Percentiles rank a stretch among this genome's conserved stretches.
Evolutionary conservation across 106 monocot species (phyloP).

Genomic region (Cymbidium sinense): DNA sequence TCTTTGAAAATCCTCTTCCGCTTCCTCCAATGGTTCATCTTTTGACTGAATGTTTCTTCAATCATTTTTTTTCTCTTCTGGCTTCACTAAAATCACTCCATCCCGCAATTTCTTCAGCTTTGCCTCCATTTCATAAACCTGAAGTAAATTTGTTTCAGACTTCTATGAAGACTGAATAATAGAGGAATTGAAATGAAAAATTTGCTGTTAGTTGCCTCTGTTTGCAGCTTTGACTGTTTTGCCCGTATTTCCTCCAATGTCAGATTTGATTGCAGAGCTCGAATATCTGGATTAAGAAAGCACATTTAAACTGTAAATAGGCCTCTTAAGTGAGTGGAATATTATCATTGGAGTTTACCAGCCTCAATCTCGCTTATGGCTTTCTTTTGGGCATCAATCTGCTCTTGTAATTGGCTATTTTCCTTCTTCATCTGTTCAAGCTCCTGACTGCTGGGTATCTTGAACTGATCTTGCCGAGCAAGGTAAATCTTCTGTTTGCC

Average conservation of each 20-base stretch:
- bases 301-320: not conserved
- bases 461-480: slow-evolving; percentile 89
- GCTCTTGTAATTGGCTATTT: slow-evolving; percentile 66
- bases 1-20: slow-evolving; percentile 94
- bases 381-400: slow-evolving; percentile 60
- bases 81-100: slow-evolving; percentile 66
- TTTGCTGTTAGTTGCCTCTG: slow-evolving; percentile 36
- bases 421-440: slow-evolving; percentile 86
- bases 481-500: slow-evolving; percentile 94
- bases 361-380: slow-evolving; percentile 60
- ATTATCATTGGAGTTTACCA: slow-evolving; percentile 30
- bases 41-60: slow-evolving; percentile 56
- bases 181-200: not conserved
- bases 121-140: slow-evolving; percentile 76
- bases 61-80: slow-evolving; percentile 76
- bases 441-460: slow-evolving; percentile 78
- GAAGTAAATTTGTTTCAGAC: not conserved
- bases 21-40: slow-evolving; percentile 85
- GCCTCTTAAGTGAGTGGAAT: not conserved
- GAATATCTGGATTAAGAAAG: slow-evolving; percentile 52
- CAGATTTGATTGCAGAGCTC: slow-evolving; percentile 69
- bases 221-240: slow-evolving; percentile 53
- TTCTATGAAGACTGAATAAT: not conserved
- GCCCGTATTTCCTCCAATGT: slow-evolving; percentile 64
- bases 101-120: slow-evolving; percentile 59